Conservation (phyloP, 2,329 filamentous ascomycete genomes). For the Plectosphaerella plurivora region DNA sequence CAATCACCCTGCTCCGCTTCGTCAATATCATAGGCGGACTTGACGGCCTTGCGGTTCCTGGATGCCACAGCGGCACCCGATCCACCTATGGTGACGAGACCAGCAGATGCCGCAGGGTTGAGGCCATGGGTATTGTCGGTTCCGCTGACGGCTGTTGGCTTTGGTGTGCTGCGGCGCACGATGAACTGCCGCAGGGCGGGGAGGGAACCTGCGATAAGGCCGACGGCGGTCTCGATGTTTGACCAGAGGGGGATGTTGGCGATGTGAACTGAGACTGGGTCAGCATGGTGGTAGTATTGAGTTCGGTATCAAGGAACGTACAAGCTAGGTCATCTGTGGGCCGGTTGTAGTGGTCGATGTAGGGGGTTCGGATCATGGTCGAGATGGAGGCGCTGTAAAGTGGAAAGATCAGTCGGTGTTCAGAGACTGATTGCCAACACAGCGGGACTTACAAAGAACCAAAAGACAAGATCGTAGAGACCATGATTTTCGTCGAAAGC, state of each 20-base stretch:
- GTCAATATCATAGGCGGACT: slow-evolving; percentile 6
- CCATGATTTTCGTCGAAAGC: slow-evolving; percentile 11
- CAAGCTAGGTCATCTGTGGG: slow-evolving; percentile 10
- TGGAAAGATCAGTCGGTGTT: not conserved
- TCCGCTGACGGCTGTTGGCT: not conserved
- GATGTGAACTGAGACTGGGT: slow-evolving; percentile 12
- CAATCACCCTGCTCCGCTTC: slow-evolving; percentile 8
- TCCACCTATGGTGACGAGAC: slow-evolving; percentile 11
- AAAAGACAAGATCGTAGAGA: slow-evolving; percentile 13
- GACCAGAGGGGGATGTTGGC: slow-evolving; percentile 13
- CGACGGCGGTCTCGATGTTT: slow-evolving; percentile 14
- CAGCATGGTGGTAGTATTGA: not conserved
- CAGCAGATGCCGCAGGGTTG: not conserved
- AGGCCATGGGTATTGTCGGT: slow-evolving; percentile 2
- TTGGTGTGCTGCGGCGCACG: not conserved
- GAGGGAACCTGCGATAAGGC: slow-evolving; percentile 12
- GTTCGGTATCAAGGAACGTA: slow-evolving; percentile 7
- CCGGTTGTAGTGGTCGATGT: slow-evolving; percentile 14
- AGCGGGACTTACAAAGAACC: slow-evolving; percentile 14
- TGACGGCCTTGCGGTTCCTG: slow-evolving; percentile 7
- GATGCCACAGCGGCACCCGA: slow-evolving; percentile 1
- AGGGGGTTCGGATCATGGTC: slow-evolving; percentile 15
- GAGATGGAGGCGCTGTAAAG: slow-evolving; percentile 13
- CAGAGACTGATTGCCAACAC: too few species aligned
- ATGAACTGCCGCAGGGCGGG: slow-evolving; percentile 11